Percentiles rank a stretch among this genome's conserved stretches.
phyloP scores from a whole-genome alignment of 768 basidiomycete species.

The Lyophyllum decastes region DNA sequence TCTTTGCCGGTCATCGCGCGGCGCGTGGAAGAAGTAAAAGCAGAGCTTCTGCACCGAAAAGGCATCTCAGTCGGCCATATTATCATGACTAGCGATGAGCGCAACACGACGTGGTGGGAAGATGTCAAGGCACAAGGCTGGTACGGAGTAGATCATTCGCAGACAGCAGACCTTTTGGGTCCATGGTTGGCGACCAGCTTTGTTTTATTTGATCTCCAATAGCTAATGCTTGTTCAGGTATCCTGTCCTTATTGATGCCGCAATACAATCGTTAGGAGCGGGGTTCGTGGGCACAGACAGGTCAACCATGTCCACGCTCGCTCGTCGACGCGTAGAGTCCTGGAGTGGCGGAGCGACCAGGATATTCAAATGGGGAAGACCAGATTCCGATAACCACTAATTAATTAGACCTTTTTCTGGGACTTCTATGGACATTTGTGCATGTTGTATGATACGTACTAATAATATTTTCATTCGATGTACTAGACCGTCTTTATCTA shows the following conservation, averaged over 20 bases:
- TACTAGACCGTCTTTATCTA: background rate
- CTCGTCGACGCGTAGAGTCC: constrained; percentile 63
- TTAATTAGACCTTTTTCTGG: background rate
- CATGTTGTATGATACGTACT: background rate
- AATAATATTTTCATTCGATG: background rate
- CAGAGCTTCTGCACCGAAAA: constrained; percentile 44
- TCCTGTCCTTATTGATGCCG: constrained; percentile 72
- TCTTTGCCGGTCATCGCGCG: constrained; percentile 52
- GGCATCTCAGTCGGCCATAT: constrained; percentile 52
- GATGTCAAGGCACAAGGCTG: constrained; percentile 51
- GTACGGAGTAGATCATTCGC: constrained; percentile 50
- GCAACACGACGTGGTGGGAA: constrained; percentile 58
- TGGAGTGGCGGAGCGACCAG: constrained; percentile 61
- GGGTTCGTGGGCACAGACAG: constrained; percentile 74
- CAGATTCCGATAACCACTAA: constrained; percentile 58
- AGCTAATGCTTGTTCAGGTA: constrained; percentile 45
- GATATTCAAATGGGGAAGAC: constrained; percentile 59
- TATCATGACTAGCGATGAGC: constrained; percentile 68
- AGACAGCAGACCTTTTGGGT: constrained; percentile 47
- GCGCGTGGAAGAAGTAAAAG: constrained; percentile 56
- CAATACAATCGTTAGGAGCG: constrained; percentile 63
- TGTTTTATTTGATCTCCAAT: background rate
- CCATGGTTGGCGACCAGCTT: constrained; percentile 41
- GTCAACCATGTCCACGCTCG: constrained; percentile 72
- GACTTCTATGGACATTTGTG: constrained; percentile 2